These are phyloP conservation scores for Monilinia aucupariae DNA, from an alignment of 2,329 filamentous ascomycete genomes.

Conservation along the genomic window DNA sequence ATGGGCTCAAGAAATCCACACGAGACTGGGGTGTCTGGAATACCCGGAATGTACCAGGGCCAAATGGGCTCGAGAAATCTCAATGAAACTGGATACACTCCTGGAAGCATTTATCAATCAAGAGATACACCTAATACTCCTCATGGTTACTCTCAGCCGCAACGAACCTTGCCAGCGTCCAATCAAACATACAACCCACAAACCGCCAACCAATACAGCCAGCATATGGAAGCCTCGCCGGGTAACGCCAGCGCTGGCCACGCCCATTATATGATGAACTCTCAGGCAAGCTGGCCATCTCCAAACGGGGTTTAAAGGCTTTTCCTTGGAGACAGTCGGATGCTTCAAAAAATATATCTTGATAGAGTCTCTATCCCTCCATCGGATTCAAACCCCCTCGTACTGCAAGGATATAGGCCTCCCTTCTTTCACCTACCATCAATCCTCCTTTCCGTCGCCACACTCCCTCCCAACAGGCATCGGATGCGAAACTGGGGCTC, in stretches of 20 bases:
- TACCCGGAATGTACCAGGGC: slow-evolving; percentile 7
- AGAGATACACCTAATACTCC: slow-evolving; percentile 13
- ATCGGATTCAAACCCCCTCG: not conserved
- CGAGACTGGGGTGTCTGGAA: not conserved
- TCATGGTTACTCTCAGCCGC: slow-evolving; percentile 23
- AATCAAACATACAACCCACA: slow-evolving; percentile 9
- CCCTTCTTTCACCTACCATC: not conserved
- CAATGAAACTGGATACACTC: not conserved
- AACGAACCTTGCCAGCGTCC: not conserved
- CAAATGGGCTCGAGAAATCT: slow-evolving; percentile 5
- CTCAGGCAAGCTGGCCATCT: slow-evolving; percentile 32
- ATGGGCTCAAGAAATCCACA: not conserved
- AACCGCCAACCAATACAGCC: not conserved
- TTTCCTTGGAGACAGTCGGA: not conserved
- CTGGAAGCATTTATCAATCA: slow-evolving; percentile 6
- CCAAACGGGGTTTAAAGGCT: slow-evolving; percentile 20
- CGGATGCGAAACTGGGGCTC: not conserved
- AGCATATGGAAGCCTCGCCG: slow-evolving; percentile 17
- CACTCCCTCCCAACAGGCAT: not conserved
- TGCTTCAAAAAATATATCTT: not conserved
- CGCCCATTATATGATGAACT: slow-evolving; percentile 28
- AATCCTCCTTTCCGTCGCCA: no score
- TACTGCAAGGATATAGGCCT: not conserved
- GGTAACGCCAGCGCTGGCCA: slow-evolving; percentile 31
- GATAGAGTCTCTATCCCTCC: not conserved